Evolutionary conservation across 2,329 filamentous ascomycete species (phyloP), one percentile per base, ranked within the genome.

Genomic region (Alternaria longipes): DNA sequence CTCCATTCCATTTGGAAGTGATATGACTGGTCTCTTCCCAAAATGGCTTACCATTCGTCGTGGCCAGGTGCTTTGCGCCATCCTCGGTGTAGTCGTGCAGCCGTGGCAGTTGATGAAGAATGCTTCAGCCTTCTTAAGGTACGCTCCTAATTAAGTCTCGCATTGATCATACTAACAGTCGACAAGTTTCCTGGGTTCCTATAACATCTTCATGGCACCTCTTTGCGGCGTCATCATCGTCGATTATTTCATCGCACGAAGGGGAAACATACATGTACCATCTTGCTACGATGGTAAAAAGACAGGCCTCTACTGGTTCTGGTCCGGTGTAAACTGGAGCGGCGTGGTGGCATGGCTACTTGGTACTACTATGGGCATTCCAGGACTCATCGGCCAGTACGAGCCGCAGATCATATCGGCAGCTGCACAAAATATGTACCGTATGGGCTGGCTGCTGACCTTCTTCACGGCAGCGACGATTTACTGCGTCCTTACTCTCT

Each of bases 101-200:
- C 81, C 81, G 0, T 83, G 81, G 81, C 74, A 81, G 41, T 73
- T 84, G 3, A 73, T 83, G 47, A 74, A 75, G 26, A 79, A 72
- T 2, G 81, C 81, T 1, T 62, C 71, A 12, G 74, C 73, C 11
- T 82, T 83, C 62, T 65, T 82, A n/a, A 66, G 63, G 65, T 63
- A 38, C 60, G 49, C 22, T 16, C 5, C 2, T 28, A 3, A 16
- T 12, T n/a, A 9, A 18, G 5, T 9, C 20, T n/a, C 5, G 18
- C 12, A 20, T 16, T 22, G 0, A 14, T 6, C 14, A 18, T n/a
- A 49, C 54, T 67, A 22, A 67, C 59, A 18, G 14, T 6, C 2
- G 1, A 36, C 12, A 36, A 36, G 32, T 6, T 36, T 36, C 32
- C 14, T 36, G 32, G 75, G 76, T 6, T 78, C 74, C 2, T 83